Evolutionary conservation across 75 land plant genomes (phyloP).

Genomic region (Cupressus sempervirens): DNA sequence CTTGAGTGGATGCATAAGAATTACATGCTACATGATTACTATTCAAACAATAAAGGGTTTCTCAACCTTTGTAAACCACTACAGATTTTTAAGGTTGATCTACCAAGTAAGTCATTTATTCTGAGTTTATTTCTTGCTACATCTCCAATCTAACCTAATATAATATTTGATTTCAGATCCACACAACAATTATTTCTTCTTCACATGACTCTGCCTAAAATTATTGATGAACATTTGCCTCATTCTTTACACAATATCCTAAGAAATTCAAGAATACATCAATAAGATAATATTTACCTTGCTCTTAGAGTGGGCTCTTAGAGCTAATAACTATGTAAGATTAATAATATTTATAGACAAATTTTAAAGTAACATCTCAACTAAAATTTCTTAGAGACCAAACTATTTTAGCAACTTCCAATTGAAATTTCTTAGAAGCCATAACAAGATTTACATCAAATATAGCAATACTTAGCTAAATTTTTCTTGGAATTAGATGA

Average conservation of each 20-base stretch:
- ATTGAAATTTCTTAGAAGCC: too few relatives aligned
- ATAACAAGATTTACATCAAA: not conserved
- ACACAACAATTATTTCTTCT: not conserved
- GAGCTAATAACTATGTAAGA: not conserved
- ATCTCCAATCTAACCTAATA: too few relatives aligned
- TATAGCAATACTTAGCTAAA: not conserved
- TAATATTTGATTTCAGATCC: not conserved
- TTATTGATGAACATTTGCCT: not conserved
- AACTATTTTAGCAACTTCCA: not conserved
- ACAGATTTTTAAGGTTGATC: too few relatives aligned
- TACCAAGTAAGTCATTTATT: too few relatives aligned
- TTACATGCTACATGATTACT: too few relatives aligned
- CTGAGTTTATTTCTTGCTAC: too few relatives aligned
- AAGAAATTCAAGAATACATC: not conserved
- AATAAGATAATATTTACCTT: too few relatives aligned
- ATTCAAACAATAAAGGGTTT: too few relatives aligned
- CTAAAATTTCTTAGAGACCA: not conserved
- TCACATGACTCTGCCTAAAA: not conserved
- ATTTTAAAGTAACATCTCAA: not conserved
- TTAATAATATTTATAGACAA: too few relatives aligned
- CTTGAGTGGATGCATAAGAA: too few relatives aligned
- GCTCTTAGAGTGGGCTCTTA: not conserved
- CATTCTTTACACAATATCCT: not conserved
- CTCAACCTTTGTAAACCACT: too few relatives aligned
- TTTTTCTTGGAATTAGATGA: not conserved